Percentiles rank a stretch among this genome's conserved stretches.
Evolutionary conservation across 2,329 filamentous ascomycete genomes (phyloP).

Genomic region (Niveomyces coronatus): DNA sequence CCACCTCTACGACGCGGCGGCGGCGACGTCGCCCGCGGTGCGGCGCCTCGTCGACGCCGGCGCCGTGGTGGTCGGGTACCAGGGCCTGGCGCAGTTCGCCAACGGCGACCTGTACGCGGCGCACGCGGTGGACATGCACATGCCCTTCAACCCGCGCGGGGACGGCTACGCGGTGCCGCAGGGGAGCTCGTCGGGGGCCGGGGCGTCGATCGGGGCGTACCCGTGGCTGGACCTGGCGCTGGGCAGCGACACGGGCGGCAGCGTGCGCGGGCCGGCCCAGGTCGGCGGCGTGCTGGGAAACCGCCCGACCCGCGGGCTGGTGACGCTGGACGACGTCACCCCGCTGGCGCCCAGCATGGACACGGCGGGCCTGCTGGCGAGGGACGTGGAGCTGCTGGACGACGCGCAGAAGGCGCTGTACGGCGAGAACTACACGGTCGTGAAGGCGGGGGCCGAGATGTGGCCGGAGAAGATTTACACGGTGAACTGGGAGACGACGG

Average conservation of each 20-base stretch:
- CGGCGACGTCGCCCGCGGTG: conserved; percentile 36
- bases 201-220: conserved; percentile 15
- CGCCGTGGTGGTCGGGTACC: conserved; percentile 35
- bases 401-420: conserved; percentile 4
- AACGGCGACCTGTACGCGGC: conserved; percentile 28
- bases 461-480: conserved; percentile 5
- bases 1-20: conserved; percentile 36
- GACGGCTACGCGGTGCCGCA: conserved; percentile 15
- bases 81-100: conserved; percentile 32
- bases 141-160: conserved; percentile 16
- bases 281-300: conserved; percentile 11
- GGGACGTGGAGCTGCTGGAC: conserved; percentile 11
- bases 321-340: conserved; percentile 9
- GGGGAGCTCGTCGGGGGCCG: conserved; percentile 15
- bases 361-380: conserved; percentile 10
- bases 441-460: background rate
- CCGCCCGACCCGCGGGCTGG: conserved; percentile 10
- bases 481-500: background rate
- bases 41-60: conserved; percentile 47
- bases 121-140: conserved; percentile 24
- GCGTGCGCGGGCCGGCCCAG: conserved; percentile 11
- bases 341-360: conserved; percentile 11
- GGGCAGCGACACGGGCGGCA: conserved; percentile 15
- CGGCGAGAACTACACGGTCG: background rate
- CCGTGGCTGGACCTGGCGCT: conserved; percentile 16